Evolutionary conservation across 2,329 filamentous ascomycete species (phyloP).

Genomic region (Monosporascus sp.): DNA sequence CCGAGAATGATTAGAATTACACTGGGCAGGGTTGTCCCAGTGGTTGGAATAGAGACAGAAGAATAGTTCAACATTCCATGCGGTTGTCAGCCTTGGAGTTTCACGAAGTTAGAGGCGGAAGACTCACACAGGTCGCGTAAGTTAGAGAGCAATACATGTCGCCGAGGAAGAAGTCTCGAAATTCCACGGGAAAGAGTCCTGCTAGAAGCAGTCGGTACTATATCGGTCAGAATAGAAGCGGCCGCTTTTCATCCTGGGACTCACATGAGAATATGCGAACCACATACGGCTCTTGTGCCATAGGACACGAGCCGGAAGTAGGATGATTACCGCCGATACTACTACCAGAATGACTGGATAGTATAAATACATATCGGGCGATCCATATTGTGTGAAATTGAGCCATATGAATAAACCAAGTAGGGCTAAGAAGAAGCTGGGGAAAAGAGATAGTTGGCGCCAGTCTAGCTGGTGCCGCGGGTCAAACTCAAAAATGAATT

Average conservation of each 20-base stretch:
- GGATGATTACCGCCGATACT: conserved; percentile 61
- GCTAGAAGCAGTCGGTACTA: conserved; percentile 82
- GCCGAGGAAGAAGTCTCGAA: conserved; percentile 93
- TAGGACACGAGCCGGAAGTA: conserved; percentile 69
- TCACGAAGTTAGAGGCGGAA: neutral
- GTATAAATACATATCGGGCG: conserved; percentile 68
- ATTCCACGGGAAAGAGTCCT: conserved; percentile 88
- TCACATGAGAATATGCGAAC: conserved; percentile 83
- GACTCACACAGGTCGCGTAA: conserved; percentile 76
- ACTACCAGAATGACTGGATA: conserved; percentile 78
- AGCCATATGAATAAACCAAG: conserved; percentile 81
- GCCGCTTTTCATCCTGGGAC: conserved; percentile 24
- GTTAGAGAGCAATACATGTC: conserved; percentile 97
- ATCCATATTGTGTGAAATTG: conserved; percentile 71
- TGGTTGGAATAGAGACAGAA: conserved; percentile 84
- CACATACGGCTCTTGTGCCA: conserved; percentile 75
- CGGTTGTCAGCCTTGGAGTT: conserved; percentile 13
- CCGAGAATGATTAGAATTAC: conserved; percentile 81
- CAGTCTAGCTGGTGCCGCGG: conserved; percentile 80
- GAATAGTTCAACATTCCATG: conserved; percentile 81
- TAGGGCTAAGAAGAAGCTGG: conserved; percentile 74
- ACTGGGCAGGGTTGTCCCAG: conserved; percentile 69
- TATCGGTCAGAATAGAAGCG: conserved; percentile 20
- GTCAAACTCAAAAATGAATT: conserved; percentile 96
- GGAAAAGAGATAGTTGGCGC: conserved; percentile 81